Base-by-base conservation (phyloP, 208 protist species). In the Acanthamoeba triangularis region DNA sequence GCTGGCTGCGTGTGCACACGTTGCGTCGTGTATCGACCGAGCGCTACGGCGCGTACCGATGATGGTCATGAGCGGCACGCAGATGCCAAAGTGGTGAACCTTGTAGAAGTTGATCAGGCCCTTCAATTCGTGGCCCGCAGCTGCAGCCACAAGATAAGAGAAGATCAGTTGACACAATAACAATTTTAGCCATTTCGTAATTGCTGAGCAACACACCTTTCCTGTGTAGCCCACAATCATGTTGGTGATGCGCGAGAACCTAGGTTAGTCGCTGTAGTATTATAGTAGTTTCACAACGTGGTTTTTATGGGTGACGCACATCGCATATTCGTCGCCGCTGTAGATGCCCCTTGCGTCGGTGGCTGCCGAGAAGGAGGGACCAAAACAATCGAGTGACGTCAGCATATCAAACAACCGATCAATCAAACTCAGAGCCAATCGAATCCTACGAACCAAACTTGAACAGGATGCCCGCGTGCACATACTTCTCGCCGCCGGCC, bases 41-140 rank as follows among this genome's bases (percentile, higher is more conserved):
- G 37, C 23, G 35, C 7, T 3, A 41, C 33, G 56, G 35, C 16
- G 28, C 56, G 59, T 82, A 94, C 90, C 90, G 54, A 94, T 94
- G 54, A 94, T 82, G 59, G 65, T 94, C 90, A 94, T 94, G 16
- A 94, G 47, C 30, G 90, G 90, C 14, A 82, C 67, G 69, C 65
- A 94, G 25, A 94, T 74, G 37, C 90, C 90, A 52, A 59, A 94
- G 67, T 94, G 90, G 33, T 94, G 90, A 7, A 94, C 41, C 44
- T 94, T 94, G 90, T 94, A 94, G 47, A 94, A 94, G 35, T 94
- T 94, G 65, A 82, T 94, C 33, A 94, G 10, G 8, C 90, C 90
- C 33, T 94, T 94, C 16, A 94, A 33, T n/a, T 94, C 90, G 44
- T 92, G 85, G 3, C 85, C 85, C 33, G 85, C 85, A 47, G 85